These are phyloP conservation scores for Pilatotrama ljubarskyi DNA, from an alignment of 768 basidiomycete species.

Conservation along the genomic window DNA sequence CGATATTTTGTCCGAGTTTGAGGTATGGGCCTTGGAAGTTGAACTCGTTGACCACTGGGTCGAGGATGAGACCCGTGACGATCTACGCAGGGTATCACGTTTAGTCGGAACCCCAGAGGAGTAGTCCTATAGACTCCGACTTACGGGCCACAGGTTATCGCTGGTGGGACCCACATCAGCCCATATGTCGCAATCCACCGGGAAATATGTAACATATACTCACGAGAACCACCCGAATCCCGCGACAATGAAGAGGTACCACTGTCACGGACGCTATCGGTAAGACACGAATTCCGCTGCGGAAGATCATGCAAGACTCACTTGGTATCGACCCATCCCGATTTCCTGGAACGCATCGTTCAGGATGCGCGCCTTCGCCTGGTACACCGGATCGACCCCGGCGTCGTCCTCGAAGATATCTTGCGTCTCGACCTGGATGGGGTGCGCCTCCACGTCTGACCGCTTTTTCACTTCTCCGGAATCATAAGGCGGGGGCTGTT, in stretches of 20 bases:
- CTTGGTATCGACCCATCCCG: slow-evolving; percentile 57
- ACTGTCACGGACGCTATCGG: slow-evolving; percentile 36
- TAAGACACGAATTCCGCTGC: neutral
- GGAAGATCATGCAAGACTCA: slow-evolving; percentile 13
- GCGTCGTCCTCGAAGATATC: slow-evolving; percentile 27
- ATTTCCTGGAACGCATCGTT: slow-evolving; percentile 49
- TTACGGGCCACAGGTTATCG: slow-evolving; percentile 70
- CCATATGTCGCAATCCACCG: neutral
- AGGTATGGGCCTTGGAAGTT: slow-evolving; percentile 58
- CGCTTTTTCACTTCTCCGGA: neutral
- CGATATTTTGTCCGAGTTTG: slow-evolving; percentile 72
- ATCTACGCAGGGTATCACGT: slow-evolving; percentile 36
- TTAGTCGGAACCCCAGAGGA: neutral
- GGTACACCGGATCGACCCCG: slow-evolving; percentile 44
- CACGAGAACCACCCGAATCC: slow-evolving; percentile 77
- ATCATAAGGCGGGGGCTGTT: neutral
- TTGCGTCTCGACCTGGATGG: slow-evolving; percentile 4
- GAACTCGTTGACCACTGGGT: slow-evolving; percentile 67
- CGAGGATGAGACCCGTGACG: slow-evolving; percentile 66
- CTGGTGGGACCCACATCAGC: slow-evolving; percentile 31
- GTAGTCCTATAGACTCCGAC: slow-evolving; percentile 20
- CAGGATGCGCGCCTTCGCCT: slow-evolving; percentile 47
- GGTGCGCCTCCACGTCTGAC: slow-evolving; percentile 3
- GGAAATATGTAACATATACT: slow-evolving; percentile 28
- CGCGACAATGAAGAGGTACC: slow-evolving; percentile 59